Conservation (phyloP, 306 rosid species). For the Dryas alaskensis region DNA sequence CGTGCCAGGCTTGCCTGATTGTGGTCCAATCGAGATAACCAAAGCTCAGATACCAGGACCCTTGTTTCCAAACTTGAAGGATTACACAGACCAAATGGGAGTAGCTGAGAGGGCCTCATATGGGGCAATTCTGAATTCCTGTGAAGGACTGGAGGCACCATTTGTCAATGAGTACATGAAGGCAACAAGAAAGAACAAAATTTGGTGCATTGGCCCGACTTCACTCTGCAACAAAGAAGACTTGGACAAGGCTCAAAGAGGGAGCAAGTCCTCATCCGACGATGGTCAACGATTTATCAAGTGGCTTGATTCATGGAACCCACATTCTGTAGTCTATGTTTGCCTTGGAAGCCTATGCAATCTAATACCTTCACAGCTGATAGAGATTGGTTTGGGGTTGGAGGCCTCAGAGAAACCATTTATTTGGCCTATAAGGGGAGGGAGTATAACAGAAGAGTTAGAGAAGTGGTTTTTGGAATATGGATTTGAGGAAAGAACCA, state of each 20-base stretch:
- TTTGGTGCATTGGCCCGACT: constrained; percentile 55
- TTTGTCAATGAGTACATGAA: constrained; percentile 43
- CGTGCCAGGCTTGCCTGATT: constrained; percentile 22
- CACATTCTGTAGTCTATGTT: constrained; percentile 45
- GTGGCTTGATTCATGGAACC: constrained; percentile 52
- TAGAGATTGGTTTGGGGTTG: constrained; percentile 30
- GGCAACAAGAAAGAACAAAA: constrained; percentile 22
- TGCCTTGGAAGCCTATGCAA: constrained; percentile 42
- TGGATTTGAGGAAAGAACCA: constrained; percentile 43
- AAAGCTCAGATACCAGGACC: constrained; percentile 11
- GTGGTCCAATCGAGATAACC: constrained; percentile 6
- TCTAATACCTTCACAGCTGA: constrained; percentile 1
- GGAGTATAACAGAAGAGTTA: constrained; percentile 19
- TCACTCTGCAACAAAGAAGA: constrained; percentile 33
- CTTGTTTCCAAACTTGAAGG: too few relatives aligned
- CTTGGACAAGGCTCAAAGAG: constrained; percentile 57
- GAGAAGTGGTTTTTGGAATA: constrained; percentile 44
- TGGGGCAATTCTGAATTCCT: constrained; percentile 31
- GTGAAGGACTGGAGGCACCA: constrained; percentile 42
- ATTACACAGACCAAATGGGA: neutral
- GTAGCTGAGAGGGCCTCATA: constrained; percentile 20
- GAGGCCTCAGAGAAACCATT: constrained; percentile 31
- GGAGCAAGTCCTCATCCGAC: constrained; percentile 34
- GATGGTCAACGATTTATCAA: constrained; percentile 20
- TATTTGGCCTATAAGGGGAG: constrained; percentile 27